Evolutionary conservation across 805 yeast species (phyloP), one percentile per base, ranked within the genome.

Genomic region (Metschnikowia peoriensis): DNA sequence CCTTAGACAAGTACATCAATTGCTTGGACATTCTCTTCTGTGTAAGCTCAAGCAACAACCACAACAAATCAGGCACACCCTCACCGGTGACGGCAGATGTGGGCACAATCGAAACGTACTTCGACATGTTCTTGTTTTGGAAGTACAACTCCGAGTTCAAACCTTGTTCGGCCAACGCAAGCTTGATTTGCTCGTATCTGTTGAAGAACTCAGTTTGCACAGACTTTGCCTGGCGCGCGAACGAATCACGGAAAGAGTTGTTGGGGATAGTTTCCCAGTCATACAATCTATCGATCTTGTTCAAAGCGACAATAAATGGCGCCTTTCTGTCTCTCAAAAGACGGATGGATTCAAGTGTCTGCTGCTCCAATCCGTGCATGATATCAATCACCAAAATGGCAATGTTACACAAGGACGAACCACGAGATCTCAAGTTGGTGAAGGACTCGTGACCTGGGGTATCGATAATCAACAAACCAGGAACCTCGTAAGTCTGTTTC

Each of bases 381-480:
- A 94, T 93, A 73, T 94, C 99, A 65, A 94, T 91, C 52, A 94
- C 99, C 76, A 94, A 81, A 67, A 94, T 93, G 68, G 99, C 99
- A 76, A 94, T 94, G 80, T 94, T 94, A 90, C 99, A 94, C 63
- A 94, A 80, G 7, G 98, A 93, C 14, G 98, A 93, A 81, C 99
- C 99, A 81, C 99, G 91, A 43, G 97, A 83, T 81, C 99, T 88
- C 72, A 94, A 82, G 73, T 94, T 94, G 46, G 97, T 84, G 82
- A 94, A 94, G 55, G 98, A 92, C 81, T 94, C 99, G 89, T 94
- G 99, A 73, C 99, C 99, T 63, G 99, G 99, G 1, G 99, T 94
- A 77, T 94, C 99, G 65, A 94, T 94, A 61, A 94, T 85, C 69
- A 94, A 81, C 67, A 94, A 77, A 76, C 99, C 99, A 52, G 99